These are phyloP conservation scores for Myotisia sp. DNA, from an alignment of 2,329 filamentous ascomycete genomes.

Conservation along the genomic window DNA sequence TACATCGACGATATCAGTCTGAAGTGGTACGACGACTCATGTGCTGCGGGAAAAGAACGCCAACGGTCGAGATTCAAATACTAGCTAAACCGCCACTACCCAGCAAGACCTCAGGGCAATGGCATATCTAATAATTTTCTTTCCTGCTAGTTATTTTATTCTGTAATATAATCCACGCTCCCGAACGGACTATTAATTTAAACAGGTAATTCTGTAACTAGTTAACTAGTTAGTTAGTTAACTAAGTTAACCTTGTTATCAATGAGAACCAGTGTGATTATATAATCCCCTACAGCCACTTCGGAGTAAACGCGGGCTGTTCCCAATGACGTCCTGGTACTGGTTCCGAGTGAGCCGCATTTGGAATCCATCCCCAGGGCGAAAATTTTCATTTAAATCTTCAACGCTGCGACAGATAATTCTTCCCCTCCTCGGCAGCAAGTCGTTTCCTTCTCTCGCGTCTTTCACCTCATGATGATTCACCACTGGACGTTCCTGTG, in stretches of 20 bases:
- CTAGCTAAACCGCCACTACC: too few relatives aligned
- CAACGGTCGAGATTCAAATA: constrained; percentile 4
- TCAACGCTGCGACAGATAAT: not conserved
- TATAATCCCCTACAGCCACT: too few relatives aligned
- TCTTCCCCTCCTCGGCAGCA: not conserved
- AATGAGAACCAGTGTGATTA: too few relatives aligned
- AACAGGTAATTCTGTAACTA: too few relatives aligned
- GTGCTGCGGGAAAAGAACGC: constrained; percentile 27
- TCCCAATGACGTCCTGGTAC: too few relatives aligned
- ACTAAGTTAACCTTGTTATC: too few relatives aligned
- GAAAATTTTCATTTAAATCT: not conserved
- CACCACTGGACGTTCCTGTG: not conserved
- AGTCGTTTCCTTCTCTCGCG: not conserved
- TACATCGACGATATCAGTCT: constrained; percentile 35
- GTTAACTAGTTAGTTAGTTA: too few relatives aligned
- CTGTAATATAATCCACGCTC: not conserved
- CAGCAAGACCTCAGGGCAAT: not conserved
- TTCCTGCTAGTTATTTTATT: not conserved
- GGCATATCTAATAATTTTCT: not conserved
- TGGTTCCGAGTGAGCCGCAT: too few relatives aligned
- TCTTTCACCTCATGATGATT: not conserved
- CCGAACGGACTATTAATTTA: too few relatives aligned
- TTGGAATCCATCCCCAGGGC: not conserved
- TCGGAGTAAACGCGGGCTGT: too few relatives aligned
- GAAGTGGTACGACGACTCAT: constrained; percentile 38